These are phyloP conservation scores for Malus hybrid DNA, from an alignment of 331 rosid species.

Conservation along the genomic window DNA sequence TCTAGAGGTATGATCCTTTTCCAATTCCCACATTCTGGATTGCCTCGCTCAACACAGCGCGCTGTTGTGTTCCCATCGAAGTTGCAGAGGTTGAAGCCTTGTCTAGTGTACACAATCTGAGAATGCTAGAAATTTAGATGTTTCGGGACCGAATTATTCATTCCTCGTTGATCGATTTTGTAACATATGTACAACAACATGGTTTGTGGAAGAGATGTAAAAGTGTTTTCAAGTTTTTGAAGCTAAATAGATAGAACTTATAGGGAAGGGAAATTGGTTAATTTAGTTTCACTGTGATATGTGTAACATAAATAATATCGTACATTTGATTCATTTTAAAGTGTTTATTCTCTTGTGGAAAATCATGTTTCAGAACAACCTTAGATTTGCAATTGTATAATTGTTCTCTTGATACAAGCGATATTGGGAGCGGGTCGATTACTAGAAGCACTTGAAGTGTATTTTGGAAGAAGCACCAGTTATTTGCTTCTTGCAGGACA, in stretches of 20 bases:
- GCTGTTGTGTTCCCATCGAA: constrained; percentile 5
- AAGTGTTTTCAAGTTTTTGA: background rate
- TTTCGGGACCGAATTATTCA: constrained; percentile 13
- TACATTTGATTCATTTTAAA: background rate
- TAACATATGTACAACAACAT: constrained; percentile 24
- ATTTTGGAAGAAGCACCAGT: too few species aligned
- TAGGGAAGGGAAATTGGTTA: background rate
- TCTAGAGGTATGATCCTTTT: constrained; percentile 10
- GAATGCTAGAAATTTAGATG: constrained; percentile 19
- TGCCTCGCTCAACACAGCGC: background rate
- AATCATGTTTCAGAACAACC: background rate
- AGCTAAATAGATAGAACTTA: background rate
- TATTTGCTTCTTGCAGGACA: too few species aligned
- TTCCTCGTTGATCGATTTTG: constrained; percentile 21
- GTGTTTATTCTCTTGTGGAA: background rate
- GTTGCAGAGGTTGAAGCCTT: constrained; percentile 28
- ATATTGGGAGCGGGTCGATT: background rate
- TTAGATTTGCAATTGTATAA: too few species aligned
- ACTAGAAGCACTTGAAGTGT: too few species aligned
- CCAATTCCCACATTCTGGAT: background rate
- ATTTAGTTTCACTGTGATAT: background rate
- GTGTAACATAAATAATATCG: background rate
- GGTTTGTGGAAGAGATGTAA: too few species aligned
- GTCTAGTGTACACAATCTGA: constrained; percentile 34
- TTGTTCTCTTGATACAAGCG: background rate